Base-by-base conservation (phyloP, 2,329 filamentous ascomycete species). In the Botryotinia globosa region DNA sequence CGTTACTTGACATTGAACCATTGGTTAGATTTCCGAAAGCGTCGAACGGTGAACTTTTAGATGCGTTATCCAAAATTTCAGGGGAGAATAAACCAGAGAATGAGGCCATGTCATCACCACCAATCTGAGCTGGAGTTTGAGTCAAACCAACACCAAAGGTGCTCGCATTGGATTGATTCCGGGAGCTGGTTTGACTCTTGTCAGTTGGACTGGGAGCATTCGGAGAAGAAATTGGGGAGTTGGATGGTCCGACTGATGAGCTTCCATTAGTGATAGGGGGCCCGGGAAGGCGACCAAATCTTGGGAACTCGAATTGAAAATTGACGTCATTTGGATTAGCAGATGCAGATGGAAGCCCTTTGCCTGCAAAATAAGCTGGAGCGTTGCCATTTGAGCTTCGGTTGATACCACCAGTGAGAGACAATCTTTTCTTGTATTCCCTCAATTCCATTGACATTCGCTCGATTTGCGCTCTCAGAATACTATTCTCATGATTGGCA, bases 221-320 rank as follows among this genome's bases (percentile, higher is more conserved):
- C 37, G 76, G 74, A 34, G 65, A 32, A 7, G 76, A 69, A 20
- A 34, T 22, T 51, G 77, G 77, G 34, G 78, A 78, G n/a, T 73
- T 54, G 20, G 76, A 78, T 61, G 74, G 74, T 65, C 75, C 77
- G 34, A 74, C 34, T 51, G 61, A 63, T 63, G 73, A 65, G 25
- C 71, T 69, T 45, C 72, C 69, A 29, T 73, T 74, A 32, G 66
- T 73, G 39, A 74, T 54, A 5, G 76, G 72, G 77, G 85, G 83
- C 8, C 87, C 77, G 58, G 88, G 87, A 39, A 97, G 87, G 73
- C 90, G 87, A 64, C 96, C 96, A 79, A 99, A 98, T 80, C 92
- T 94, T 76, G 96, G 95, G 76, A 98, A 98, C 77, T 98, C 95
- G 78, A 99, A 98, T 77, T 95, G 91, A 80, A 98, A 98, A 80